Percentiles rank a stretch among this genome's conserved stretches.
Conservation (phyloP, 257 asterid species). For the Scutellaria barbata region DNA sequence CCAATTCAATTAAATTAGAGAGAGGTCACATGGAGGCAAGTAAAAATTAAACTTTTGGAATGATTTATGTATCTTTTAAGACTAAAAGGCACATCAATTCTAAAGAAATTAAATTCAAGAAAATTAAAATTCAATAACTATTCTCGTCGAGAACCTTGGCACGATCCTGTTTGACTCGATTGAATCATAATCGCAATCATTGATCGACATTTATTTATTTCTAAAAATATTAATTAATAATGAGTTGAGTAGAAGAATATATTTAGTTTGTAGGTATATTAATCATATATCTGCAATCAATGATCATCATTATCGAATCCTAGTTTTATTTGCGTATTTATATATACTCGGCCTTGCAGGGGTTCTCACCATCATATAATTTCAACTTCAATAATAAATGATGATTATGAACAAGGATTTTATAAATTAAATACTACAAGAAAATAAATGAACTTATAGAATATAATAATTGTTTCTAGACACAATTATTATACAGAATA, state of each 20-base stretch:
- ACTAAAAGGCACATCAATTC: neutral
- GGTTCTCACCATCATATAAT: too few species aligned
- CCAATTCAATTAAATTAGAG: constrained; percentile 24
- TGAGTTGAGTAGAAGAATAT: neutral
- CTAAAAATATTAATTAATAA: too few species aligned
- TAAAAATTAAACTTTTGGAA: constrained; percentile 22
- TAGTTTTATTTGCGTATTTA: neutral
- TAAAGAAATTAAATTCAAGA: neutral
- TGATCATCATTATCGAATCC: neutral
- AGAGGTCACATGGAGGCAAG: constrained; percentile 50
- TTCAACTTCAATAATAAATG: too few species aligned
- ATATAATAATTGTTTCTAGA: too few species aligned
- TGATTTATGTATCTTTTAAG: neutral
- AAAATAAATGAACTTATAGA: too few species aligned
- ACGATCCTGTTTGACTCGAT: constrained; percentile 36
- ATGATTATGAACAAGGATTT: too few species aligned
- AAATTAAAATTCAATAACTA: neutral
- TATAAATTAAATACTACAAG: too few species aligned
- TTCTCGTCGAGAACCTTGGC: constrained; percentile 21
- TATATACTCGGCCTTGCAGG: neutral
- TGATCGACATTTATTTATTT: constrained; percentile 23
- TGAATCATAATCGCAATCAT: constrained; percentile 33
- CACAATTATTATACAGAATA: too few species aligned
- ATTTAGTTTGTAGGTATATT: neutral
- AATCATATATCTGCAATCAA: constrained; percentile 19